Percentiles rank a stretch among this genome's conserved stretches.
Conservation (phyloP, 768 basidiomycete genomes). For the Suillus decipiens region DNA sequence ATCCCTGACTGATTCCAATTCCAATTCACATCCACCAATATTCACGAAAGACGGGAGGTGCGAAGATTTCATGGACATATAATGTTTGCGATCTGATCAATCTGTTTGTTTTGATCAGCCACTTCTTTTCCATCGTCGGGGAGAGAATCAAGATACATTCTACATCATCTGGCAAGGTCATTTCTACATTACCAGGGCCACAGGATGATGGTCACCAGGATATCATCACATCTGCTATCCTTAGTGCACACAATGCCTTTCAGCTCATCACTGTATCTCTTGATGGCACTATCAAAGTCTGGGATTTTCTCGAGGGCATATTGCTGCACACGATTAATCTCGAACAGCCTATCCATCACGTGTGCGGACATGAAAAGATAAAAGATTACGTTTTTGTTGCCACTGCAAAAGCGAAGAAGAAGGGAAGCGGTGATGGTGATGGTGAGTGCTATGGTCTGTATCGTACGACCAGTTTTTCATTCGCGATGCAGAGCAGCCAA, state of each 20-base stretch:
- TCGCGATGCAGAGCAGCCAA: neutral
- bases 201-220: slow-evolving; percentile 43
- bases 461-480: neutral
- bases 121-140: slow-evolving; percentile 89
- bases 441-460: neutral
- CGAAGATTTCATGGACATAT: slow-evolving; percentile 20
- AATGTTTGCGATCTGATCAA: slow-evolving; percentile 12
- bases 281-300: slow-evolving; percentile 84
- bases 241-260: slow-evolving; percentile 85
- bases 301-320: slow-evolving; percentile 90
- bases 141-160: slow-evolving; percentile 84
- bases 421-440: slow-evolving; percentile 14
- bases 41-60: slow-evolving; percentile 92
- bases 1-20: slow-evolving; percentile 66
- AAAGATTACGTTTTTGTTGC: slow-evolving; percentile 74
- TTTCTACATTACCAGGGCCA: slow-evolving; percentile 76
- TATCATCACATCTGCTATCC: slow-evolving; percentile 68
- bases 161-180: slow-evolving; percentile 71
- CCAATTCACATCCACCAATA: slow-evolving; percentile 66
- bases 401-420: slow-evolving; percentile 52
- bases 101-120: slow-evolving; percentile 44
- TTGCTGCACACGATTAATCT: slow-evolving; percentile 76
- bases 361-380: slow-evolving; percentile 71
- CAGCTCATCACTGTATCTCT: slow-evolving; percentile 86
- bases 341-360: slow-evolving; percentile 65